A percentile compares a stretch with the other conserved stretches of the same genome.
Conservation (phyloP, 2,329 filamentous ascomycete species). For the Emmonsiellopsis sp. region DNA sequence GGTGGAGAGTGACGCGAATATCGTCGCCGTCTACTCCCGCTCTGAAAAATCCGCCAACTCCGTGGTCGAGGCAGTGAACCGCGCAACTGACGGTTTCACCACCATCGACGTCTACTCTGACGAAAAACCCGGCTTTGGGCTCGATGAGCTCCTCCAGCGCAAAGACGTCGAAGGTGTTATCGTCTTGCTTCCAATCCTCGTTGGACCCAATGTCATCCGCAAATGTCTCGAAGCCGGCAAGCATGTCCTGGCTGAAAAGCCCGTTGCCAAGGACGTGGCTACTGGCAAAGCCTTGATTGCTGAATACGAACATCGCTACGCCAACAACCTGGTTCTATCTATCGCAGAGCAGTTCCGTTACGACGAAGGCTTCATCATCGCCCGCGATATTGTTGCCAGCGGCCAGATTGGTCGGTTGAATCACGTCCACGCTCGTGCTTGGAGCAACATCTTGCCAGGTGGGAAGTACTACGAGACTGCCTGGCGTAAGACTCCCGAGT, state of each 20-base stretch:
- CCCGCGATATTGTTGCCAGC: slow-evolving; percentile 33
- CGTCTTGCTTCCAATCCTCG: slow-evolving; percentile 44
- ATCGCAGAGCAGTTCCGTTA: slow-evolving; percentile 53
- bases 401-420: slow-evolving; percentile 38
- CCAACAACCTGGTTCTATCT: slow-evolving; percentile 33
- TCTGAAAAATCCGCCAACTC: slow-evolving; percentile 44
- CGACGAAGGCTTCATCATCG: slow-evolving; percentile 38
- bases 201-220: slow-evolving; percentile 43
- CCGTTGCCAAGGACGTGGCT: slow-evolving; percentile 45
- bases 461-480: slow-evolving; percentile 48
- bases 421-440: slow-evolving; percentile 41
- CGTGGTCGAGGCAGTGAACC: slow-evolving; percentile 19
- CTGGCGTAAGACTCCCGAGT: slow-evolving; percentile 47
- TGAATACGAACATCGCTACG: slow-evolving; percentile 40
- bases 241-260: slow-evolving; percentile 49
- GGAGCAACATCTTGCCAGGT: slow-evolving; percentile 35
- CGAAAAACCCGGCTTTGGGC: slow-evolving; percentile 33
- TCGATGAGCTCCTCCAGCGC: slow-evolving; percentile 38
- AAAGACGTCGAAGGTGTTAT: slow-evolving; percentile 42
- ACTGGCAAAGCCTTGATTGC: slow-evolving; percentile 41
- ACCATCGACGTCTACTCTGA: slow-evolving; percentile 48
- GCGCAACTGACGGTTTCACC: slow-evolving; percentile 18
- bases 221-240: slow-evolving; percentile 42
- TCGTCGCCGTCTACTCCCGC: slow-evolving; percentile 53
- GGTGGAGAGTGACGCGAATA: slow-evolving; percentile 33